A percentile compares a stretch with the other conserved stretches of the same genome.
Conservation (phyloP, 2,329 filamentous ascomycete species). For the Cordyceps tenuipes region DNA sequence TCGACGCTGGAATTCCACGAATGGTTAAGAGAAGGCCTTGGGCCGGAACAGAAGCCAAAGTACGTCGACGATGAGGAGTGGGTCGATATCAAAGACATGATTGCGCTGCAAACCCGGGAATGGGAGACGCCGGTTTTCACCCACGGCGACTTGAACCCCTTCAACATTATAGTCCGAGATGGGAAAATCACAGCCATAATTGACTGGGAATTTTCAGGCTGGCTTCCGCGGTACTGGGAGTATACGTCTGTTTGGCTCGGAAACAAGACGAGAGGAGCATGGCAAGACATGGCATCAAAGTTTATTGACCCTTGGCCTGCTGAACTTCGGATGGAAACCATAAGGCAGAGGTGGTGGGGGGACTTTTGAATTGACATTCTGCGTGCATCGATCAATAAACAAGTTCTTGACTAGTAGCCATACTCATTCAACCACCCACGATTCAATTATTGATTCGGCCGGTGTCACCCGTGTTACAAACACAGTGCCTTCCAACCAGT, state of each 20-base stretch:
- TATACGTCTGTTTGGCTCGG: constrained; percentile 15
- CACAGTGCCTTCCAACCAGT: no score
- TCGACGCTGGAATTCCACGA: constrained; percentile 24
- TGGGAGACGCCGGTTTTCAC: constrained; percentile 22
- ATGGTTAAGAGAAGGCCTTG: constrained; percentile 21
- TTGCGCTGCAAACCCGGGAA: constrained; percentile 16
- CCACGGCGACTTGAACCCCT: constrained; percentile 20
- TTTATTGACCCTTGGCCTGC: neutral
- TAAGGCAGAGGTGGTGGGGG: constrained; percentile 9
- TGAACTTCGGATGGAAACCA: constrained; percentile 3
- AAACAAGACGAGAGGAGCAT: neutral
- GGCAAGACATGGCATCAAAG: neutral
- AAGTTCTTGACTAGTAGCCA: no score
- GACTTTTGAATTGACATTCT: neutral
- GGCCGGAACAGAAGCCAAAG: constrained; percentile 18
- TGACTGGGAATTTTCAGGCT: constrained; percentile 27
- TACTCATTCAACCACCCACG: no score
- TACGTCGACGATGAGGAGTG: constrained; percentile 19
- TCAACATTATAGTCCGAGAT: constrained; percentile 21
- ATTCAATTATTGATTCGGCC: no score
- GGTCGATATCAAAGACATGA: constrained; percentile 17
- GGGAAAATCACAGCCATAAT: constrained; percentile 22
- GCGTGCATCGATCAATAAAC: no score
- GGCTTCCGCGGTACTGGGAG: constrained; percentile 27
- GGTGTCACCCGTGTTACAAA: no score